Evolutionary conservation across 108 stramenopile species (phyloP), one percentile per base, ranked within the genome.

Genomic region (Craspedostauros australis): DNA sequence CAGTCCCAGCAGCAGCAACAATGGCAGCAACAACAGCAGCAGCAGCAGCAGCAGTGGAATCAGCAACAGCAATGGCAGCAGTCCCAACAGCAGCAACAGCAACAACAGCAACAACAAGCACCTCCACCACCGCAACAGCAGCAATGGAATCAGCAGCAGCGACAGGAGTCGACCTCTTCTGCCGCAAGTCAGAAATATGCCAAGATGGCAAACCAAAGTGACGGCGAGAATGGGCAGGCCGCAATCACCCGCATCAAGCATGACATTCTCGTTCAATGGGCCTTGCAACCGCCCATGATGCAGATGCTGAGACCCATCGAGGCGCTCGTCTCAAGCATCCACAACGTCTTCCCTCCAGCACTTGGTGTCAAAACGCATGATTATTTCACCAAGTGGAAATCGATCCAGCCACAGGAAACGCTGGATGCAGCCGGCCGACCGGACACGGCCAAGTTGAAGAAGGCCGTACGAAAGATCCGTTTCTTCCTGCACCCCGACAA

Each of bases 401-500:
- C 85, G 3, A 66, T 91, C 26, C 46, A 55, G 24, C 47, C 32
- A 16, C 26, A 55, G 6, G 79, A 83, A 15, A 18, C 87, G 14
- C 33, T 60, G 3, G 32, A 46, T 0, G 59, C 54, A 33, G 68
- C 57, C 50, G 61, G 64, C 16, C 37, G 44, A 43, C 68, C 77
- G 9, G 83, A 86, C 39, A 80, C 77, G 23, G 74, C 54, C 9
- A 84, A 86, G 46, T 52, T 91, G 39, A 85, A 85, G 29, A 91
- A 91, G 58, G 79, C 77, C 1, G 82, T 91, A 0, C 66, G 83
- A 3, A 87, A 81, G 65, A 51, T 87, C 11, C 83, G 90, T 14
- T 79, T 91, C 45, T 91, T 91, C 53, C 57, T 91, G 37, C 90
- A 91, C 47, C 77, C 77, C 22, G 90, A 91, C 54, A 85, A 85